A percentile compares a stretch with the other conserved stretches of the same genome.
phyloP scores from a whole-genome alignment of 1,139 yeast species.

The Torulaspora pretoriensis region DNA sequence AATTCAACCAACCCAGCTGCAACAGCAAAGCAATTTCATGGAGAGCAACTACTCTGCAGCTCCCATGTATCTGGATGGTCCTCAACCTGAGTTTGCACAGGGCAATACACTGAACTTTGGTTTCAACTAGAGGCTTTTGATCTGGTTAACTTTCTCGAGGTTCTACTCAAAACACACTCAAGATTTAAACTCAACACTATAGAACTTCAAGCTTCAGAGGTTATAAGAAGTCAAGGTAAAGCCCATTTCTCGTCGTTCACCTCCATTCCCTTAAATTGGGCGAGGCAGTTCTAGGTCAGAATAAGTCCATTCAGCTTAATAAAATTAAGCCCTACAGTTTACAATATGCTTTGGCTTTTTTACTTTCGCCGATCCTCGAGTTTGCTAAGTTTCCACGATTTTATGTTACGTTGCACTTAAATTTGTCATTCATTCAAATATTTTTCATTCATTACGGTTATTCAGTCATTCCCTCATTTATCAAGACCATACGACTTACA shows the following conservation, averaged over 20 bases:
- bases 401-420: not conserved
- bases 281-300: no score
- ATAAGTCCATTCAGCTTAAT: no score
- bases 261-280: no score
- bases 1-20: slow-evolving; percentile 12
- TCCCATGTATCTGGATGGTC: slow-evolving; percentile 13
- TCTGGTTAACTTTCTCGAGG: not conserved
- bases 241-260: no score
- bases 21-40: slow-evolving; percentile 12
- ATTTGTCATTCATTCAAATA: not conserved
- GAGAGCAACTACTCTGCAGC: slow-evolving; percentile 9
- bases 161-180: not conserved
- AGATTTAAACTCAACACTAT: not conserved
- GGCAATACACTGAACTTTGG: slow-evolving; percentile 12
- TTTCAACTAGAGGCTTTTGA: slow-evolving; percentile 4
- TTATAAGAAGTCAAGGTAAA: no score
- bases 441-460: slow-evolving; percentile 1
- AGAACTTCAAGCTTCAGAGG: no score
- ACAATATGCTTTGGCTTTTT: no score
- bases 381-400: slow-evolving; percentile 1
- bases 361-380: no score
- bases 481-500: not conserved
- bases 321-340: no score
- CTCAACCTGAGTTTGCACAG: slow-evolving; percentile 8
- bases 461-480: slow-evolving; percentile 4